phyloP scores from a whole-genome alignment of 192 early-diverging fungal species.

The Gaertneriomyces sp. region DNA sequence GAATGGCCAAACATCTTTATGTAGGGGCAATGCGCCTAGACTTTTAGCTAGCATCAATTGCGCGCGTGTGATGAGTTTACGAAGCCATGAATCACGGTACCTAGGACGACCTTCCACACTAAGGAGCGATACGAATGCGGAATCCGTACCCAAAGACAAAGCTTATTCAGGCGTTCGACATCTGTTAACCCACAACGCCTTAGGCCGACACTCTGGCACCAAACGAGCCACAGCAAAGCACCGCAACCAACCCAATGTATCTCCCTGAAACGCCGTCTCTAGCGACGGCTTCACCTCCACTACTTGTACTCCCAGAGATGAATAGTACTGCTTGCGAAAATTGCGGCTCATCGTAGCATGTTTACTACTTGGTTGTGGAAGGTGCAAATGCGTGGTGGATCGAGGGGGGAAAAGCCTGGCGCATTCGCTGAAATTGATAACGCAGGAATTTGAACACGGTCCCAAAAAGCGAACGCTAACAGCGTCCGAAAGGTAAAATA shows the following conservation, averaged over 20 bases:
- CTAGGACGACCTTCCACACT: slow-evolving; percentile 40
- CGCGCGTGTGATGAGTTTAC: background rate
- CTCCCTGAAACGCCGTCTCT: slow-evolving; percentile 28
- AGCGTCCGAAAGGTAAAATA: no score
- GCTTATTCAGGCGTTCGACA: slow-evolving; percentile 30
- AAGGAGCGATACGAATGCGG: slow-evolving; percentile 36
- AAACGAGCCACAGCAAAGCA: background rate
- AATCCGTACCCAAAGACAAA: slow-evolving; percentile 40
- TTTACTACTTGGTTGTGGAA: no score
- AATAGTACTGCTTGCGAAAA: slow-evolving; percentile 39
- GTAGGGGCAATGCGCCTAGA: slow-evolving; percentile 25
- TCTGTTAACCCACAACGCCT: slow-evolving; percentile 10
- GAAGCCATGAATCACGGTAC: background rate
- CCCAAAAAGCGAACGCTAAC: no score
- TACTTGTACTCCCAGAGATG: slow-evolving; percentile 39
- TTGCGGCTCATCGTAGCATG: slow-evolving; percentile 17
- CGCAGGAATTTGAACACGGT: no score
- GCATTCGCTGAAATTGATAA: no score
- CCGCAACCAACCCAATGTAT: slow-evolving; percentile 15
- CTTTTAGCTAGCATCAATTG: background rate
- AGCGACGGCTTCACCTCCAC: slow-evolving; percentile 35
- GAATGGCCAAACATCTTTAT: slow-evolving; percentile 32
- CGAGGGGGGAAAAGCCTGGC: no score
- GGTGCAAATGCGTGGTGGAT: no score
- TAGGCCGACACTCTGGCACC: no score